Base-by-base conservation (phyloP, 2,329 filamentous ascomycete genomes). In the Amesomyces nigricolor region DNA sequence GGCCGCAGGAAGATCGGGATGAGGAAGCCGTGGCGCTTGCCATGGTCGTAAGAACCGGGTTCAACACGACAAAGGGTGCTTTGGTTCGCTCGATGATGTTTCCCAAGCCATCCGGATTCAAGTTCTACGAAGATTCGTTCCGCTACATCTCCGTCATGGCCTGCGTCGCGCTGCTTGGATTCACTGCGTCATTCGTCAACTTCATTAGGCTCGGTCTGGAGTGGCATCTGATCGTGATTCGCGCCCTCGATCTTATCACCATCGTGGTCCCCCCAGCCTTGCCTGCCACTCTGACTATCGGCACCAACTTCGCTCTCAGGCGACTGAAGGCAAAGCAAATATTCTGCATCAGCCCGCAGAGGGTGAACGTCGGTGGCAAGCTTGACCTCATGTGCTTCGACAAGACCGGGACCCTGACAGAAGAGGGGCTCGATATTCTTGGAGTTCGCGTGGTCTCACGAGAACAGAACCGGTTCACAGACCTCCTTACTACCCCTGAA, bases 91-190 rank as follows among this genome's bases (percentile, higher is more conserved):
- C 94, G 0, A 99, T 99, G 92, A 80, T 99, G 38, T 99, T 99
- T 68, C 95, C 94, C 0, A 99, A 99, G 67, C 94, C 94, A 1
- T 96, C 92, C 0, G 92, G 92, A 0, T 99, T 99, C 81, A 97
- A 95, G 66, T 99, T 99, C 69, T 99, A 99, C 70, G 84, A 90
- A 42, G 94, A 99, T 70, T 96, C 92, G 0, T 99, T 99, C 73
- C 85, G 91, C 19, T 99, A 99, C 69, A 97, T 99, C 58, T 91
- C 89, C 4, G 94, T 99, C 58, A 99, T 99, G 94, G 92, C 82
- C 5, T 74, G 85, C 42, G 86, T 99, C 64, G 95, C 94, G 19
- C 73, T 85, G 47, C 70, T 97, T 48, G 94, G 95, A 0, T 99
- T 99, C 67, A 75, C 91, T 19, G 91, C 87, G 1, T 97, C 94